phyloP scores from a whole-genome alignment of 2,329 filamentous ascomycete genomes.

The Dryadomyces sulphureus region DNA sequence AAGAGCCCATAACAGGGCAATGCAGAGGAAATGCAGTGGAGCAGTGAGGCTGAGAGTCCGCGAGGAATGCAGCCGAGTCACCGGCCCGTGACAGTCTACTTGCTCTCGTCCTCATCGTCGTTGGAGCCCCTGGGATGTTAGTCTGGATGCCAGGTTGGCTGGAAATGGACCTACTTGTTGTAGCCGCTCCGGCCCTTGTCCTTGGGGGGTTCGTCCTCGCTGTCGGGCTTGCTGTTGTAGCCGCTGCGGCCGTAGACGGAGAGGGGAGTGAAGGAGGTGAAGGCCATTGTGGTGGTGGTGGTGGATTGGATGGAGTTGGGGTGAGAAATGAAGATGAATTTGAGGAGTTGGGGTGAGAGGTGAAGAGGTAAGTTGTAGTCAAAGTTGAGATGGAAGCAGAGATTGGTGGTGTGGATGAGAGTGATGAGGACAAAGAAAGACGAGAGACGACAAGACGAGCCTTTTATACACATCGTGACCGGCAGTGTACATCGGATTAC shows the following conservation, averaged over 20 bases:
- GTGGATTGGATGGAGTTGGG: background rate
- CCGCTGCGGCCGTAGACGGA: constrained; percentile 26
- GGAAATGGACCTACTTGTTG: constrained; percentile 21
- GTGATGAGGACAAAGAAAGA: background rate
- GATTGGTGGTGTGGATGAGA: background rate
- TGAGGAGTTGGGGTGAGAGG: too few relatives aligned
- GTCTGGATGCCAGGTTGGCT: background rate
- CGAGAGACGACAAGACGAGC: too few relatives aligned
- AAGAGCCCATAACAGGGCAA: too few relatives aligned
- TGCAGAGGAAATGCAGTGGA: too few relatives aligned
- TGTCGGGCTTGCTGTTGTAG: constrained; percentile 25
- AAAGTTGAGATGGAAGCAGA: too few relatives aligned
- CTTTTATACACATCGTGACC: background rate
- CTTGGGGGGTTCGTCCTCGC: constrained; percentile 15
- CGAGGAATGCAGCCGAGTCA: too few relatives aligned
- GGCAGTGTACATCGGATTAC: background rate
- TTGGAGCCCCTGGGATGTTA: constrained; percentile 9
- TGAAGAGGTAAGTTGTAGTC: too few relatives aligned
- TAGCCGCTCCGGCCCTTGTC: constrained; percentile 31
- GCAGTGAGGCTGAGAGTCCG: too few relatives aligned
- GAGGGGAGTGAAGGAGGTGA: constrained; percentile 19
- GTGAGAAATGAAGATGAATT: too few relatives aligned
- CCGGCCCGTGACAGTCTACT: constrained; percentile 12
- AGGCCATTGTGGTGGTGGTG: constrained; percentile 14
- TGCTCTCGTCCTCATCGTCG: constrained; percentile 21